phyloP scores from a whole-genome alignment of 2,329 filamentous ascomycete species.

The Raffaelea ambrosiae region DNA sequence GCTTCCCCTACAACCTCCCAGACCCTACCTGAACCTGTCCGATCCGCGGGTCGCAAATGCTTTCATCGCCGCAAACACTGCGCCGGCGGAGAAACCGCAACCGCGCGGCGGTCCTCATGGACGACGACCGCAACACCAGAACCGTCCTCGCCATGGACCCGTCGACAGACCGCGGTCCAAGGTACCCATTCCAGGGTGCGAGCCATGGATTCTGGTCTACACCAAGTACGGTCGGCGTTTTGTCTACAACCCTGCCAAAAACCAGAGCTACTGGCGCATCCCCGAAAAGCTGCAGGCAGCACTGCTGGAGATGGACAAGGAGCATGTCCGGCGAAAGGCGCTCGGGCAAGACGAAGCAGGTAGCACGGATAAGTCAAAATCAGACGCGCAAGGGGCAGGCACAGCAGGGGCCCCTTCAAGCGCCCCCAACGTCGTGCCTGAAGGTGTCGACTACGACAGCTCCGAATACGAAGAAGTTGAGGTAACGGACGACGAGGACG shows the following conservation, averaged over 20 bases:
- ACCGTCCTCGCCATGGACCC: slow-evolving; percentile 52
- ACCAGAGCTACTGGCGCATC: slow-evolving; percentile 91
- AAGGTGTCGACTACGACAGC: slow-evolving; percentile 9
- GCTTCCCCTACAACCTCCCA: slow-evolving; percentile 10
- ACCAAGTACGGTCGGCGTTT: slow-evolving; percentile 87
- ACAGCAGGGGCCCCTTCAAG: background rate
- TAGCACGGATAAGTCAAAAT: background rate
- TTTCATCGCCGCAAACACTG: slow-evolving; percentile 36
- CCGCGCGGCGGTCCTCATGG: slow-evolving; percentile 18
- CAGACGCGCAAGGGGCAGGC: background rate
- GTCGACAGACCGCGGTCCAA: slow-evolving; percentile 75
- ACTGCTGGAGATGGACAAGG: slow-evolving; percentile 64
- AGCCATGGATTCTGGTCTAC: slow-evolving; percentile 86
- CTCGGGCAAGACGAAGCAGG: slow-evolving; percentile 13
- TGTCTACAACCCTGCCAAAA: slow-evolving; percentile 78
- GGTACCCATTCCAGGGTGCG: slow-evolving; percentile 67
- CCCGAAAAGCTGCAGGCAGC: slow-evolving; percentile 78
- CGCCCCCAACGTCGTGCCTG: too few relatives aligned
- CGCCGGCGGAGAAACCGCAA: slow-evolving; percentile 28
- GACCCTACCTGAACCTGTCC: slow-evolving; percentile 32
- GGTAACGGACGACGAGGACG: slow-evolving; percentile 53
- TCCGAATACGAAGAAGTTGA: slow-evolving; percentile 62
- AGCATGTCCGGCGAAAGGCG: slow-evolving; percentile 54
- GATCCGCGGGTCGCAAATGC: slow-evolving; percentile 51
- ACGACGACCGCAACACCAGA: slow-evolving; percentile 33